A percentile compares a stretch with the other conserved stretches of the same genome.
Evolutionary conservation across 345 rosid species (phyloP).

Genomic region (Eutrema japonicum): DNA sequence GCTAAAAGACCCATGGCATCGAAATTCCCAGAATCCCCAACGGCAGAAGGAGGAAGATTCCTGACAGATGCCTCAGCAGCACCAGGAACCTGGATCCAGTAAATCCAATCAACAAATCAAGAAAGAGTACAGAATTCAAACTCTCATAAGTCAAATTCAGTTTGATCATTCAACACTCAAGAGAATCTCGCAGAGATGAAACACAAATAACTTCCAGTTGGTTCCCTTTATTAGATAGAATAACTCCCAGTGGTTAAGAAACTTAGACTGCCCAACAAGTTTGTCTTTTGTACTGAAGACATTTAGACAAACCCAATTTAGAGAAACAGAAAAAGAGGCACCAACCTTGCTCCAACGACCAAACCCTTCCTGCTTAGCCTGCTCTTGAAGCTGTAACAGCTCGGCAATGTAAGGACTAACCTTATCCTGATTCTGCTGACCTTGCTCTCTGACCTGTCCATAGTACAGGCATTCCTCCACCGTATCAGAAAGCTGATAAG

Average conservation of each 20-base stretch:
- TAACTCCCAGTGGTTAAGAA: neutral
- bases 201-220: constrained; percentile 9
- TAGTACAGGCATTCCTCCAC: constrained; percentile 14
- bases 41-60: constrained; percentile 88
- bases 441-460: constrained; percentile 81
- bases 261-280: constrained; percentile 1
- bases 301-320: neutral
- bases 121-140: constrained; percentile 9
- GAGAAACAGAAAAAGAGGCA: constrained; percentile 24
- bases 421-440: constrained; percentile 84
- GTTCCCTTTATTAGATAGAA: neutral
- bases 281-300: constrained; percentile 1
- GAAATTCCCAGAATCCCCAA: constrained; percentile 81
- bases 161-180: constrained; percentile 5
- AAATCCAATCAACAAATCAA: constrained; percentile 13
- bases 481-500: constrained; percentile 16
- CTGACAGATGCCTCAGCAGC: constrained; percentile 84
- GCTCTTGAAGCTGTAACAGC: constrained; percentile 66
- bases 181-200: constrained; percentile 10
- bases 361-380: constrained; percentile 76
- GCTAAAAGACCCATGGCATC: constrained; percentile 84
- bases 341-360: constrained; percentile 92
- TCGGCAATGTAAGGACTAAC: constrained; percentile 87
- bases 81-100: constrained; percentile 64
- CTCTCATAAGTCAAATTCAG: constrained; percentile 12